Evolutionary conservation across 306 rosid species (phyloP).

Genomic region (Vigna nakashimae): DNA sequence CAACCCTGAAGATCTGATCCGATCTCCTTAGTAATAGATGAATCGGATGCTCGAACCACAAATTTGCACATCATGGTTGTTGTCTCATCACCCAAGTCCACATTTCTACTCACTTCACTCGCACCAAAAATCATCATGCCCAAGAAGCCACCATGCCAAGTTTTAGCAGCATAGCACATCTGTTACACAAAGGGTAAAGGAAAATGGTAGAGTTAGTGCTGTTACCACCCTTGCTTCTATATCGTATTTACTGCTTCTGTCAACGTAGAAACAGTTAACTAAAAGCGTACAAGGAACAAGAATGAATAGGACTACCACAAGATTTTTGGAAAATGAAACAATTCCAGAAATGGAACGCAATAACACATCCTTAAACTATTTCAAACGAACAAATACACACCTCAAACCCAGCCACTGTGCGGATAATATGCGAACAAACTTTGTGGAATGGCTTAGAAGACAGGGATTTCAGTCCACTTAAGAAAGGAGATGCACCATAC

Average conservation of each 20-base stretch:
- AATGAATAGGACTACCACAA: slow-evolving; percentile 17
- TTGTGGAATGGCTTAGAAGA: slow-evolving; percentile 95
- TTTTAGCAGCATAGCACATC: slow-evolving; percentile 97
- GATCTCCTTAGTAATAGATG: slow-evolving; percentile 89
- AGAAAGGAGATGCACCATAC: slow-evolving; percentile 94
- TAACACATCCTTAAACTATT: slow-evolving; percentile 19
- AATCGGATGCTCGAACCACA: slow-evolving; percentile 93
- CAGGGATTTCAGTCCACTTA: slow-evolving; percentile 94
- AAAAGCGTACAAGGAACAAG: slow-evolving; percentile 23
- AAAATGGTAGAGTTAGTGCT: slow-evolving; percentile 24
- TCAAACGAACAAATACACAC: slow-evolving; percentile 47
- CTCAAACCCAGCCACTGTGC: slow-evolving; percentile 99
- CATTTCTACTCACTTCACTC: slow-evolving; percentile 96
- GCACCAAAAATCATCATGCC: slow-evolving; percentile 99
- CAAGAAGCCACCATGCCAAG: slow-evolving; percentile 98
- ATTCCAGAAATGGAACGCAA: slow-evolving; percentile 24
- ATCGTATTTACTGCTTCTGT: slow-evolving; percentile 24
- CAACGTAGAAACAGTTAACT: slow-evolving; percentile 30
- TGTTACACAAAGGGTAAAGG: slow-evolving; percentile 37
- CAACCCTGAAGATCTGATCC: slow-evolving; percentile 96
- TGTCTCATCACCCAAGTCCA: slow-evolving; percentile 97
- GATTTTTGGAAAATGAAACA: slow-evolving; percentile 4
- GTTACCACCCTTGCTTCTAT: not conserved
- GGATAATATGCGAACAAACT: slow-evolving; percentile 95
- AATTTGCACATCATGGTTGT: slow-evolving; percentile 97